Conservation (phyloP, 140 eudicot species). For the Ambrosia hybrid region DNA sequence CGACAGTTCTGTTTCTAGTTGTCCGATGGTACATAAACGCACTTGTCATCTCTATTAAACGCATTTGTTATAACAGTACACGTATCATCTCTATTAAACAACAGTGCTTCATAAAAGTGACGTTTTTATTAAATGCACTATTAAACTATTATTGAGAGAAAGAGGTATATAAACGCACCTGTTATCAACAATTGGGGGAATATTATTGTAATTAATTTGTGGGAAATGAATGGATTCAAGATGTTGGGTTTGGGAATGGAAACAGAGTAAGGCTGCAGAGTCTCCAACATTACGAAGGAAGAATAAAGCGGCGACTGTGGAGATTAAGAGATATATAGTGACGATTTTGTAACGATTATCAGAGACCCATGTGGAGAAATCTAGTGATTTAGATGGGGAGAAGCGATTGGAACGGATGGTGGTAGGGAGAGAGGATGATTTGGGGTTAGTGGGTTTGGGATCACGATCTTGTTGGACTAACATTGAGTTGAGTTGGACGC, state of each 20-base stretch:
- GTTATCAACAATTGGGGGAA: too few species aligned
- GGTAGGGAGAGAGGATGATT: slow-evolving; percentile 29
- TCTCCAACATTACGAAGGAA: slow-evolving; percentile 78
- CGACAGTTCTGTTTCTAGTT: slow-evolving; percentile 10
- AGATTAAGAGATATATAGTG: slow-evolving; percentile 37
- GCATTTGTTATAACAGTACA: too few species aligned
- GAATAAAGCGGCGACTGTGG: slow-evolving; percentile 71
- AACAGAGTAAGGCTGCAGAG: slow-evolving; percentile 67
- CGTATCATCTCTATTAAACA: too few species aligned
- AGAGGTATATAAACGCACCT: too few species aligned
- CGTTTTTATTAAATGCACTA: too few species aligned
- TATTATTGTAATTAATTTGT: slow-evolving; percentile 59
- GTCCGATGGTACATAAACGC: slow-evolving; percentile 7
- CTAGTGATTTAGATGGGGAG: slow-evolving; percentile 54
- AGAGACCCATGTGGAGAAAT: slow-evolving; percentile 81
- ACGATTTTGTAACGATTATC: slow-evolving; percentile 72
- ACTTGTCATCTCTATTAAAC: too few species aligned
- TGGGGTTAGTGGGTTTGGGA: slow-evolving; percentile 45
- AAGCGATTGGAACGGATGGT: slow-evolving; percentile 40
- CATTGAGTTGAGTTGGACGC: slow-evolving; percentile 49
- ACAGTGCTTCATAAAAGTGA: too few species aligned
- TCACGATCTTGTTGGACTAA: slow-evolving; percentile 74
- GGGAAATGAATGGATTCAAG: slow-evolving; percentile 62
- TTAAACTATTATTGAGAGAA: too few species aligned
- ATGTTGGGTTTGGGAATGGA: slow-evolving; percentile 58